Conservation (phyloP, 331 rosid genomes). For the Quercus tomentella region DNA sequence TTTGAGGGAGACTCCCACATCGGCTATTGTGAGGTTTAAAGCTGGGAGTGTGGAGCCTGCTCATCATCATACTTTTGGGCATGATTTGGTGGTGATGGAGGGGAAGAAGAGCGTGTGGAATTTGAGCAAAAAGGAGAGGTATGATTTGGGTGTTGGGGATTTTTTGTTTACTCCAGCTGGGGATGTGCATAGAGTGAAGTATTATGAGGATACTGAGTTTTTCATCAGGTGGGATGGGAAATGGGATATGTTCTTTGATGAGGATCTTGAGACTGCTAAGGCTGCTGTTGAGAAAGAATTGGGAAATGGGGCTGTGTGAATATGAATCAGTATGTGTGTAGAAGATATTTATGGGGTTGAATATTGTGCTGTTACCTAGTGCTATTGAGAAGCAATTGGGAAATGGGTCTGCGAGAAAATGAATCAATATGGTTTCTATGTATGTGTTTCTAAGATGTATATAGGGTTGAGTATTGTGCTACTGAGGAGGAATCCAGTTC, state of each 20-base stretch:
- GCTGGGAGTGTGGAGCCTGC: conserved; percentile 94
- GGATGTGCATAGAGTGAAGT: conserved; percentile 80
- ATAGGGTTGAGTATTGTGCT: background rate
- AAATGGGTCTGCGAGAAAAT: background rate
- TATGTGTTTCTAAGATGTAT: background rate
- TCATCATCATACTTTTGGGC: conserved; percentile 89
- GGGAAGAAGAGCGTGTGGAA: conserved; percentile 94
- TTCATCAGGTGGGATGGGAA: conserved; percentile 94
- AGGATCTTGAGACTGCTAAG: conserved; percentile 58
- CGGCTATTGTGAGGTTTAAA: conserved; percentile 72
- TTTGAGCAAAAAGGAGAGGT: conserved; percentile 58
- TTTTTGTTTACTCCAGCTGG: conserved; percentile 71
- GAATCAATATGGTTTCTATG: background rate
- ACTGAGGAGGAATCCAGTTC: background rate
- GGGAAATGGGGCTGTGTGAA: background rate
- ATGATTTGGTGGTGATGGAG: conserved; percentile 69
- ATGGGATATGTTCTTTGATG: conserved; percentile 90
- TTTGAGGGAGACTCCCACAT: conserved; percentile 70
- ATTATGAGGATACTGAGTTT: conserved; percentile 70
- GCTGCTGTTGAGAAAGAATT: conserved; percentile 44
- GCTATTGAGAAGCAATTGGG: background rate
- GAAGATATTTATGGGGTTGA: no score
- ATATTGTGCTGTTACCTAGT: background rate
- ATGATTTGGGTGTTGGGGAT: conserved; percentile 67
- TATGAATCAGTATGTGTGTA: no score